Base-by-base conservation (phyloP, 805 yeast genomes). In the Pichia nanzhaoensis region DNA sequence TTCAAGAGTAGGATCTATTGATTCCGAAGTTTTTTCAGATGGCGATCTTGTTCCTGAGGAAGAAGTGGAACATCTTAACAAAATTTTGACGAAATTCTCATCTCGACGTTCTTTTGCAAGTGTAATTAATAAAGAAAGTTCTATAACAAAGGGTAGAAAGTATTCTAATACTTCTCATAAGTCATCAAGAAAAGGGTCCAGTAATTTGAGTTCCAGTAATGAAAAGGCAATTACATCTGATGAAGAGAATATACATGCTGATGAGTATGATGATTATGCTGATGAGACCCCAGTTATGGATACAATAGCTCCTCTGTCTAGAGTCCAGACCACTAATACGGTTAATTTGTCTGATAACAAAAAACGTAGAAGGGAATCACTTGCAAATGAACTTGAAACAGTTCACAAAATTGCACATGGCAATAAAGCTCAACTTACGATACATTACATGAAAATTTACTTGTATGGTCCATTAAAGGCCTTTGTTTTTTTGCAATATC, bases 381-480 rank as follows among this genome's bases (percentile, higher is more conserved):
- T 42, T 10, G 39, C 48, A 5, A 18, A 41, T 3, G 54, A 57
- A 19, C 51, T 61, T 30, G 56, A 50, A 21, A 45, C 44, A 13
- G 39, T 54, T n/a, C 54, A 51, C 34, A 44, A 46, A 9, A 46
- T 63, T 12, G 53, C 56, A 14, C 38, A 46, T 27, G 44, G 48
- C 27, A 42, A 54, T 6, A 21, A 42, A 21, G 44, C 52, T 44
- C 54, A 57, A 24, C 50, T 42, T 24, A 53, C 60, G 52, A 61
- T 55, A 39, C 53, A 48, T 9, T 57, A 59, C n/a, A 39, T 59
- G 2, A 77, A 78, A 55, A 68, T 78, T 34, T 75, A 74, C 47
- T 54, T 77, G 3, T 54, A 77, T 13, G 65, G 77, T 21, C 95
- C 95, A 0, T 59, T 77, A 42, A 80, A 78, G 51, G 71, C 91